Percentiles rank a stretch among this genome's conserved stretches.
Evolutionary conservation across 306 rosid genomes (phyloP).

Genomic region (Trichosanthes truncata): DNA sequence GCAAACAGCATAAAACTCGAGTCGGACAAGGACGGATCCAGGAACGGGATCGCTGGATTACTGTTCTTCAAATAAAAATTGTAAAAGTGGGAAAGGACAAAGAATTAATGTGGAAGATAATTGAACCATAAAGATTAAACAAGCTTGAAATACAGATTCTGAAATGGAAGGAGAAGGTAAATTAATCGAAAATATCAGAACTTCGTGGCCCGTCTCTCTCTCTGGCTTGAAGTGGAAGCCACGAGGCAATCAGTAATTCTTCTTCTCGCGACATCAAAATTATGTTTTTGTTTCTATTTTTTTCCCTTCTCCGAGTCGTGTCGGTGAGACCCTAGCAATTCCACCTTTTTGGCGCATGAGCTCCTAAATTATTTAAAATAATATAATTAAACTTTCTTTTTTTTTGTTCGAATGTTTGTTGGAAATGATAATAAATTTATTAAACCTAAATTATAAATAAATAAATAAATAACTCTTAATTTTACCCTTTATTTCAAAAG

Average conservation of each 20-base stretch:
- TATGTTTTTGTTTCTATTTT: neutral
- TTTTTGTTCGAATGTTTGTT: no score
- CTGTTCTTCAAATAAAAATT: neutral
- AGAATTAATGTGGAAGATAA: neutral
- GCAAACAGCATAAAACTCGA: neutral
- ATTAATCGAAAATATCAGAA: neutral
- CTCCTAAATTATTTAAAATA: no score
- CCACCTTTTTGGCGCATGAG: neutral
- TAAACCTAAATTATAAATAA: no score
- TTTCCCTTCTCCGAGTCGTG: neutral
- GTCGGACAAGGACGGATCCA: neutral
- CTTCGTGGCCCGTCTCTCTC: neutral
- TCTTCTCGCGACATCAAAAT: neutral
- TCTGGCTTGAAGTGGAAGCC: constrained; percentile 3
- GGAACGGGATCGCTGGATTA: neutral
- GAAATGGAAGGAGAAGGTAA: neutral
- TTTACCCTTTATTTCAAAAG: no score
- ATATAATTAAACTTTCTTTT: no score
- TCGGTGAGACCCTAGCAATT: neutral
- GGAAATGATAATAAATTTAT: no score
- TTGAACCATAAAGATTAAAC: neutral
- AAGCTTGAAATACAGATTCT: neutral
- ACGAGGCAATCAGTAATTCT: neutral
- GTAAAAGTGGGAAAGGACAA: neutral
- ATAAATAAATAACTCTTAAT: no score